A percentile compares a stretch with the other conserved stretches of the same genome.
phyloP scores from a whole-genome alignment of 73 alveolate species.

The Paramecium tetraurelia region DNA sequence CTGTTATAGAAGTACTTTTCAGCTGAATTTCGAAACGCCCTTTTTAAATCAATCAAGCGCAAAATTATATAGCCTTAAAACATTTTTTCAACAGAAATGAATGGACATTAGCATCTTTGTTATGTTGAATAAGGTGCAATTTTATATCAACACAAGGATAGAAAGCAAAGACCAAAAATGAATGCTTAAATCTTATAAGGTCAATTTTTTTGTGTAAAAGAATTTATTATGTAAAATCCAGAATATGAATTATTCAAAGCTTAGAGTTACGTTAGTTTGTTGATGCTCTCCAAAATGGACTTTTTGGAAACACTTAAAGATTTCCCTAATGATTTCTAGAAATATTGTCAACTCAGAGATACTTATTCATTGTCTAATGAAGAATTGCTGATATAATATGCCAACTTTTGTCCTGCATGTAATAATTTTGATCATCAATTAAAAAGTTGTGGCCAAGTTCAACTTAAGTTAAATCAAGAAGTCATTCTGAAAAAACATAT shows the following conservation, averaged over 20 bases:
- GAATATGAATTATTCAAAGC: not conserved
- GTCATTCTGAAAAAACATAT: not conserved
- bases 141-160: not conserved
- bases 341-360: not conserved
- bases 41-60: not conserved
- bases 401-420: not conserved
- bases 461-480: not conserved
- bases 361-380: not conserved
- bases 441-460: not conserved
- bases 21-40: not conserved
- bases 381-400: not conserved
- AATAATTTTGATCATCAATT: not conserved
- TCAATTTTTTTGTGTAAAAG: not conserved
- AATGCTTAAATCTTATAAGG: not conserved
- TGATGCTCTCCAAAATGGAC: not conserved
- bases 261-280: slow-evolving; percentile 27
- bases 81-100: not conserved
- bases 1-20: slow-evolving; percentile 28
- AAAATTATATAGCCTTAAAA: slow-evolving; percentile 2
- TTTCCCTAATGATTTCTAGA: not conserved
- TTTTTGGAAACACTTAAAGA: not conserved
- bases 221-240: not conserved
- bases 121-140: slow-evolving; percentile 29
- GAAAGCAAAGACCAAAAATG: not conserved
- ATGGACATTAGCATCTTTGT: not conserved